Conservation (phyloP, 2,329 filamentous ascomycete species). For the Microdochium bolleyi region DNA sequence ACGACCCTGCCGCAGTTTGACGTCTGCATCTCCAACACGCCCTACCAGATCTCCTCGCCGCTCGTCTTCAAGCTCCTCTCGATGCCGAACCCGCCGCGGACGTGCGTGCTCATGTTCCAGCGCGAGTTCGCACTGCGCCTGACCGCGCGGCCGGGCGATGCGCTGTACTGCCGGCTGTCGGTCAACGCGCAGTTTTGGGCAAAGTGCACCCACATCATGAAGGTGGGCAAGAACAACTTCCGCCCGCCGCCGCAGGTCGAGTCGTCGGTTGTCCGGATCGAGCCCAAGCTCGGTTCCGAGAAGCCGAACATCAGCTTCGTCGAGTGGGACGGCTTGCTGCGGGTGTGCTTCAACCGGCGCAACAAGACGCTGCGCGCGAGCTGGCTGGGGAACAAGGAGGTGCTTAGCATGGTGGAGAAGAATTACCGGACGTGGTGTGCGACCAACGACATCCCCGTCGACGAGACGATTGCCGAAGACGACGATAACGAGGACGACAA, state of each 20-base stretch:
- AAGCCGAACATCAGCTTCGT: slow-evolving; percentile 85
- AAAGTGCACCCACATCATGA: slow-evolving; percentile 67
- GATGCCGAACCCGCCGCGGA: slow-evolving; percentile 71
- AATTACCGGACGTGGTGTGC: slow-evolving; percentile 91
- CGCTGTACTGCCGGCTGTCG: slow-evolving; percentile 81
- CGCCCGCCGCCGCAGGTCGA: slow-evolving; percentile 91
- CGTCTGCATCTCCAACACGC: slow-evolving; percentile 70
- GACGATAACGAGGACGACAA: slow-evolving; percentile 28
- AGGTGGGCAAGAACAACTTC: slow-evolving; percentile 95
- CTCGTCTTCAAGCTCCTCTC: slow-evolving; percentile 86
- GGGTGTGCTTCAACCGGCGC: slow-evolving; percentile 71
- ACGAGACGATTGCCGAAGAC: slow-evolving; percentile 52
- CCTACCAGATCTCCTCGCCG: slow-evolving; percentile 78
- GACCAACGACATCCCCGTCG: slow-evolving; percentile 71
- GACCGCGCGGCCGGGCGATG: slow-evolving; percentile 79
- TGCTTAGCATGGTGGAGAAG: slow-evolving; percentile 73
- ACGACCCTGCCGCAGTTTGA: slow-evolving; percentile 65
- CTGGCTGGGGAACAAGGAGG: slow-evolving; percentile 72
- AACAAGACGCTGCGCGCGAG: slow-evolving; percentile 82
- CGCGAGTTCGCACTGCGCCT: slow-evolving; percentile 88
- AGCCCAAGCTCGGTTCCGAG: slow-evolving; percentile 70
- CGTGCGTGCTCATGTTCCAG: slow-evolving; percentile 92
- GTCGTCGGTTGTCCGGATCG: slow-evolving; percentile 80
- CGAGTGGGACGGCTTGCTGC: slow-evolving; percentile 86
- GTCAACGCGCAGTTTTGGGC: slow-evolving; percentile 95